Base-by-base conservation (phyloP, 306 rosid genomes). In the Citrullus mucosospermus region DNA sequence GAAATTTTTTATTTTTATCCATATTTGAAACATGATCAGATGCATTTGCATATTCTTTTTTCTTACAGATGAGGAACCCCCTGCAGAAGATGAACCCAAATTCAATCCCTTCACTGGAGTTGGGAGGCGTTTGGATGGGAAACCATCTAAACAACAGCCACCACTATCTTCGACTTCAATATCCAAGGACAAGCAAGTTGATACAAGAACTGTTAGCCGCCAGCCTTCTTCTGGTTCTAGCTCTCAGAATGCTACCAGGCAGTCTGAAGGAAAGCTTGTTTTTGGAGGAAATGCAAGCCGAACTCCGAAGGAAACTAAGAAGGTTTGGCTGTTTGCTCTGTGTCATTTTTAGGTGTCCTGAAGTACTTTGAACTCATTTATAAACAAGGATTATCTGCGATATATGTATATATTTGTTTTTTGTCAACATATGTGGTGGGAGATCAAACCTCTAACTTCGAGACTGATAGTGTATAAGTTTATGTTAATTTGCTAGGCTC, bases 71-170 rank as follows among this genome's bases (percentile, higher is more conserved):
- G 86, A 87, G 84, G 98, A 92, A 80, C 80, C 79, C 72, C 84
- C 90, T 70, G 93, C 83, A 81, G 38, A 73, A 73, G 46, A 80
- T 17, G 97, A 92, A 79, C 96, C 91, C 36, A 91, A 92, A 81
- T 95, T 95, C 83, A 92, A 85, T 76, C 92, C 99, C 72, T 95
- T 95, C 85, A 77, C 96, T 54, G 99, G 99, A 77, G 13, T 87
- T 34, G 99, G 90, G 32, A 92, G 97, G 81, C 97, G 99, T 78
- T 92, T 92, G 90, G 99, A 92, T 62, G 99, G 99, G 76, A 95
- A 90, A 80, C 88, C 97, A 56, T 83, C 85, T 81, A 88, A 39
- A 9, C 81, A 82, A 77, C 74, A 91, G 78, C 88, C 91, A 81
- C 65, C 87, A 60, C 87, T 89, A 38, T 78, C 78, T 81, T 83